Conservation (phyloP, 192 early-diverging fungal species). For the Chytriomyces sp. region DNA sequence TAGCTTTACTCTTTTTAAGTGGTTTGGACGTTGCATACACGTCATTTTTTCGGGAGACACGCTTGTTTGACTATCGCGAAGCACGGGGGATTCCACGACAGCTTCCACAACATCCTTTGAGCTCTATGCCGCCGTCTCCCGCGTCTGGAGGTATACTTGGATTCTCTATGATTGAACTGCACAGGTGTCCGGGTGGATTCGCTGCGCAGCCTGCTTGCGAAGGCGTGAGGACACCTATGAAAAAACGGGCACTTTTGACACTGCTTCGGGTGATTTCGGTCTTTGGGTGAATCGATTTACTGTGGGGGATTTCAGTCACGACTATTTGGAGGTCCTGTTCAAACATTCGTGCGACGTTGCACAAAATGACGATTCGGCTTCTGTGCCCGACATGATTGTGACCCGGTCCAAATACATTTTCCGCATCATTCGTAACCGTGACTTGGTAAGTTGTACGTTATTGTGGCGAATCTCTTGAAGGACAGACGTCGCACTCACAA, state of each 20-base stretch:
- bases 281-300: neutral
- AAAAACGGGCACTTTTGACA: neutral
- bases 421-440: neutral
- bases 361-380: no score
- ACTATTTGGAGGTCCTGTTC: neutral
- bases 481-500: no score
- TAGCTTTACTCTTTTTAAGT: no score
- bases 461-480: neutral
- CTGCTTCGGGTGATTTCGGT: neutral
- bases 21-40: no score
- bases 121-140: no score
- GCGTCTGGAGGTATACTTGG: constrained; percentile 1
- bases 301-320: neutral
- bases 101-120: no score
- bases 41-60: neutral
- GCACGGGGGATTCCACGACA: neutral
- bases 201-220: neutral
- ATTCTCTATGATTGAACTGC: neutral
- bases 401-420: neutral
- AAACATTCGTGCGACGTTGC: no score
- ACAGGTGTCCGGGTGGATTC: no score
- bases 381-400: no score
- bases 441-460: neutral
- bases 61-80: neutral
- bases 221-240: neutral